Conservation (phyloP, 192 early-diverging fungal species). For the Mycoemilia scoparia region DNA sequence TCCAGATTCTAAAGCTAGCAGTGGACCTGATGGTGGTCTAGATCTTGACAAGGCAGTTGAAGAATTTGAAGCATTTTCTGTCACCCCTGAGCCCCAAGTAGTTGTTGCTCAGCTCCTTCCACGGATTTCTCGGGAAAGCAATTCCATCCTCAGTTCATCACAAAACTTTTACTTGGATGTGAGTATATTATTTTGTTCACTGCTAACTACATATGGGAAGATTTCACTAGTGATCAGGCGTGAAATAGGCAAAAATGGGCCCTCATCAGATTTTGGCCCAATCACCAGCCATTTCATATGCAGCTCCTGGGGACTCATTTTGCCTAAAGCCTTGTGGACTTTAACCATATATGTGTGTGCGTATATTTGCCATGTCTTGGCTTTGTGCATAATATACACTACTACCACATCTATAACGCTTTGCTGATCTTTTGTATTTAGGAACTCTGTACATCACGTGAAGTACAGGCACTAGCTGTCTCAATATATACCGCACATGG, state of each 20-base stretch:
- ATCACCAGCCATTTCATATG: too few relatives aligned
- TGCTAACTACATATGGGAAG: background rate
- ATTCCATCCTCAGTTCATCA: slow-evolving; percentile 50
- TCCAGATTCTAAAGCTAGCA: slow-evolving; percentile 21
- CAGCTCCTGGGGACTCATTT: too few relatives aligned
- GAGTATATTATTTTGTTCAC: background rate
- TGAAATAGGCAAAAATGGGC: too few relatives aligned
- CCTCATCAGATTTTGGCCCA: too few relatives aligned
- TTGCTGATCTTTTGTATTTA: slow-evolving; percentile 3
- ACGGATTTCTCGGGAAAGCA: slow-evolving; percentile 42
- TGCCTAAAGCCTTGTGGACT: too few relatives aligned
- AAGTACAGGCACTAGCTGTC: slow-evolving; percentile 58
- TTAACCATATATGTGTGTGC: too few relatives aligned
- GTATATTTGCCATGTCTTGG: background rate
- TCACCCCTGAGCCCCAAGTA: slow-evolving; percentile 27
- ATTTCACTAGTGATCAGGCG: too few relatives aligned
- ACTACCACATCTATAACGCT: background rate
- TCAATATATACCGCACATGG: slow-evolving; percentile 55
- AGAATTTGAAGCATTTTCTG: slow-evolving; percentile 36
- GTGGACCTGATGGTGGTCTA: slow-evolving; percentile 5
- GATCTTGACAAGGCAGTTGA: slow-evolving; percentile 31
- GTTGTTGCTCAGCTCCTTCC: slow-evolving; percentile 46
- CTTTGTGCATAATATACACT: too few relatives aligned
- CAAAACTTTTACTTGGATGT: slow-evolving; percentile 56
- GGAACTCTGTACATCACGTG: slow-evolving; percentile 45